phyloP scores from a whole-genome alignment of 2,329 filamentous ascomycete genomes.

The Trichoderma oligosporum region DNA sequence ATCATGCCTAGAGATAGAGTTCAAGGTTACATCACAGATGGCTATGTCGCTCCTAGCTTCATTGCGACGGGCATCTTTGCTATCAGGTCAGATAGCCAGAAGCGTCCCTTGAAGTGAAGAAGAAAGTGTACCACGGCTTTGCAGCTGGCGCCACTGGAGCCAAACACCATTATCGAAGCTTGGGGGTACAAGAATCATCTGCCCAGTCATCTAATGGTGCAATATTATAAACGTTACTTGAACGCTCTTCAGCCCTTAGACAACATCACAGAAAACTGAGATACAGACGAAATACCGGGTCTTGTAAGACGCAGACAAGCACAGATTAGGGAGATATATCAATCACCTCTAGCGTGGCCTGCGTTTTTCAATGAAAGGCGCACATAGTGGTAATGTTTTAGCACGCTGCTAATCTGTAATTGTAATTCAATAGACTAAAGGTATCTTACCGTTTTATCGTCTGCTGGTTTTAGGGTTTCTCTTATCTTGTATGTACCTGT shows the following conservation, averaged over 20 bases:
- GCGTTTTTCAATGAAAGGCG: too few relatives aligned
- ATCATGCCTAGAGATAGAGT: constrained; percentile 48
- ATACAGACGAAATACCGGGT: constrained; percentile 41
- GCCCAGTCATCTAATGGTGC: constrained; percentile 48
- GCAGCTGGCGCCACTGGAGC: constrained; percentile 44
- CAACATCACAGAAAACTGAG: constrained; percentile 35
- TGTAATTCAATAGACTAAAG: too few relatives aligned
- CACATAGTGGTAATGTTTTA: too few relatives aligned
- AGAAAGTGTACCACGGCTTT: constrained; percentile 42
- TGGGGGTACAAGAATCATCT: constrained; percentile 53
- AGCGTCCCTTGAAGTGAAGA: constrained; percentile 38
- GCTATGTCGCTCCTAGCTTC: constrained; percentile 51
- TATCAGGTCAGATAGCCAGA: constrained; percentile 42
- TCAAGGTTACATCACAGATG: constrained; percentile 49
- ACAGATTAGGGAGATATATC: constrained; percentile 59
- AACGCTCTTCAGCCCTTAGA: constrained; percentile 36
- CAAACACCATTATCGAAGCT: constrained; percentile 34
- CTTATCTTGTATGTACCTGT: too few relatives aligned
- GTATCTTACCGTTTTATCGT: too few relatives aligned
- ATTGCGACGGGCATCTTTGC: constrained; percentile 47
- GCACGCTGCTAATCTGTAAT: too few relatives aligned
- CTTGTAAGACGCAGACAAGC: constrained; percentile 48
- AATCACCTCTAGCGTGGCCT: constrained; percentile 54
- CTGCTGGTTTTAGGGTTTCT: too few relatives aligned
- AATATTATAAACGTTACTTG: constrained; percentile 44